Percentiles rank a stretch among this genome's conserved stretches.
phyloP scores from a whole-genome alignment of 1,284 basidiomycete genomes.

The Cryptococcus sp. region DNA sequence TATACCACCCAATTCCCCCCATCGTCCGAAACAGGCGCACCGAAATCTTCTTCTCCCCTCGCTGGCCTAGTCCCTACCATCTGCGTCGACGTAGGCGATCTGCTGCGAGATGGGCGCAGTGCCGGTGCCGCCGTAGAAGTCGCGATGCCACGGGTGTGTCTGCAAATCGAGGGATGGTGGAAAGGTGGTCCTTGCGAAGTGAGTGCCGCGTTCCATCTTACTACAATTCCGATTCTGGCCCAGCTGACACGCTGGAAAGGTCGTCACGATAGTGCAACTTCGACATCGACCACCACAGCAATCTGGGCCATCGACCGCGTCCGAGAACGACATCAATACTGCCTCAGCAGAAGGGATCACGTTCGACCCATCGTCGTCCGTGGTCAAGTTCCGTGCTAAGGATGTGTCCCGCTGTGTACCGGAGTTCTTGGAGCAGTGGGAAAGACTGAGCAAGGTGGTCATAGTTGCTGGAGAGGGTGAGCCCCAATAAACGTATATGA shows the following conservation, averaged over 20 bases:
- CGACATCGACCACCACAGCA: constrained; percentile 67
- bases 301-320: constrained; percentile 62
- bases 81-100: constrained; percentile 75
- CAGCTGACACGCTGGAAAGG: constrained; percentile 52
- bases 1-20: constrained; percentile 72
- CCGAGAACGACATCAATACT: background rate
- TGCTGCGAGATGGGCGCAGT: constrained; percentile 70
- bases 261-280: constrained; percentile 80
- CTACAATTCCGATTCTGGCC: background rate
- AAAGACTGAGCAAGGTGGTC: constrained; percentile 84
- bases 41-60: constrained; percentile 34
- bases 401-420: constrained; percentile 83
- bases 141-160: constrained; percentile 83
- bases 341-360: constrained; percentile 61
- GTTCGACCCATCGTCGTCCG: constrained; percentile 78
- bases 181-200: constrained; percentile 67
- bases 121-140: constrained; percentile 67
- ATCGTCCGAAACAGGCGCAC: constrained; percentile 23
- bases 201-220: constrained; percentile 11
- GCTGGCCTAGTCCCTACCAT: constrained; percentile 71
- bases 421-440: constrained; percentile 87
- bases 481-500: constrained; percentile 14
- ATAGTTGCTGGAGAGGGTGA: constrained; percentile 83
- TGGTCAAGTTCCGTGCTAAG: constrained; percentile 81
- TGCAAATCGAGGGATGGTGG: constrained; percentile 90